These are phyloP conservation scores for Lagerstroemia speciosa DNA, from an alignment of 345 rosid genomes.

Conservation along the genomic window DNA sequence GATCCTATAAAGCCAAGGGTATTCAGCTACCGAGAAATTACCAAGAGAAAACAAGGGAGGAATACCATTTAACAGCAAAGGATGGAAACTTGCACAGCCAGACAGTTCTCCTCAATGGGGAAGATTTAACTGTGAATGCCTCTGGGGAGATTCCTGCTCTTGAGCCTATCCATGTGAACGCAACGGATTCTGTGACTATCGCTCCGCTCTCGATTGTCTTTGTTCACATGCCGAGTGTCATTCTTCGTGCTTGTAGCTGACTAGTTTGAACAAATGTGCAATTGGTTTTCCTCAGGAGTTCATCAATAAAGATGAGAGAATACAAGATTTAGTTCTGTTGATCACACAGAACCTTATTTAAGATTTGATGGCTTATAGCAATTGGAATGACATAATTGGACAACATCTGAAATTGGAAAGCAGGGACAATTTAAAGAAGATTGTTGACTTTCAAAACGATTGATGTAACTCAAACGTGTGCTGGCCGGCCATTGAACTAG, in stretches of 20 bases:
- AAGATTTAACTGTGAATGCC: constrained; percentile 44
- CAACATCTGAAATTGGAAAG: no score
- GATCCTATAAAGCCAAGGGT: constrained; percentile 11
- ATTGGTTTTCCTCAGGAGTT: constrained; percentile 6
- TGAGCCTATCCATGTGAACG: constrained; percentile 40
- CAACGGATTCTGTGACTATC: constrained; percentile 37
- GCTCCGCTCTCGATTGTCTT: constrained; percentile 67
- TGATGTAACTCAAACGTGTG: no score
- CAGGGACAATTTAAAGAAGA: no score
- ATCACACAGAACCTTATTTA: neutral
- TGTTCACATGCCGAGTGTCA: constrained; percentile 39
- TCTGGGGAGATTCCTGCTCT: constrained; percentile 59
- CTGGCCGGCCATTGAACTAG: no score
- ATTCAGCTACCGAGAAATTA: constrained; percentile 17
- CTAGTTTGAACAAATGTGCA: constrained; percentile 18
- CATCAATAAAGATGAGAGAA: neutral
- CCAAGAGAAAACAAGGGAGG: constrained; percentile 42
- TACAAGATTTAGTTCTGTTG: neutral
- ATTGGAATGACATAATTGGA: no score
- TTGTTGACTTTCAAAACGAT: no score
- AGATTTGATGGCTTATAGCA: no score
- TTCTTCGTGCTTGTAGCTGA: constrained; percentile 47
- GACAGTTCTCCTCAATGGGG: constrained; percentile 71
- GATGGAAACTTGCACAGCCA: constrained; percentile 79
- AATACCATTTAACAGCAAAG: constrained; percentile 72